Percentiles rank a stretch among this genome's conserved stretches.
Conservation (phyloP, 2,329 filamentous ascomycete species). For the Fusarium sp. region DNA sequence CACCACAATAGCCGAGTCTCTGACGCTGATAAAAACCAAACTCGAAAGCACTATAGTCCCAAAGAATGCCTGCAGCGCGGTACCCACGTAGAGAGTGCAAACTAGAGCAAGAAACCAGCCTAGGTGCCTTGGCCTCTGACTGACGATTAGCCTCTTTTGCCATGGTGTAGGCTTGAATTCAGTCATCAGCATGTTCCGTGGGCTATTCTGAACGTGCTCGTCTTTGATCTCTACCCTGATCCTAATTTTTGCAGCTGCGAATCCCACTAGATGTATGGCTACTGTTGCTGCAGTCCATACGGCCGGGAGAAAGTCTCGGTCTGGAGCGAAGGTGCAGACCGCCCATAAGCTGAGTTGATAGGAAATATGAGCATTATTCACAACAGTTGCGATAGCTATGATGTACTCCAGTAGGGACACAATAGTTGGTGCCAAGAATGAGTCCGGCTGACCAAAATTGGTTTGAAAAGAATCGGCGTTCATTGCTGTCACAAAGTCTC, state of each 20-base stretch:
- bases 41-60: constrained; percentile 31
- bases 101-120: constrained; percentile 20
- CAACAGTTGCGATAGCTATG: constrained; percentile 16
- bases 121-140: background rate
- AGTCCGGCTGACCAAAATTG: background rate
- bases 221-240: background rate
- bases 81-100: constrained; percentile 21
- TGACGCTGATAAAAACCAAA: constrained; percentile 30
- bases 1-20: constrained; percentile 26
- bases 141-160: constrained; percentile 10
- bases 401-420: constrained; percentile 17
- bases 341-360: constrained; percentile 28
- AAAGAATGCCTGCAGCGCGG: constrained; percentile 25
- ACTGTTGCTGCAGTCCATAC: constrained; percentile 15
- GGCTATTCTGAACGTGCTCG: background rate
- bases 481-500: constrained; percentile 11
- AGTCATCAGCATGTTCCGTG: background rate
- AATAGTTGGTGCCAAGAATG: background rate
- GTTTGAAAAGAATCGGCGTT: constrained; percentile 6
- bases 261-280: constrained; percentile 6
- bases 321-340: constrained; percentile 32
- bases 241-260: constrained; percentile 4
- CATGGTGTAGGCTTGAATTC: constrained; percentile 19
- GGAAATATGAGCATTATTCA: constrained; percentile 23
- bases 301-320: constrained; percentile 25